These are phyloP conservation scores for Russula olivacea DNA, from an alignment of 768 basidiomycete genomes.

Conservation along the genomic window DNA sequence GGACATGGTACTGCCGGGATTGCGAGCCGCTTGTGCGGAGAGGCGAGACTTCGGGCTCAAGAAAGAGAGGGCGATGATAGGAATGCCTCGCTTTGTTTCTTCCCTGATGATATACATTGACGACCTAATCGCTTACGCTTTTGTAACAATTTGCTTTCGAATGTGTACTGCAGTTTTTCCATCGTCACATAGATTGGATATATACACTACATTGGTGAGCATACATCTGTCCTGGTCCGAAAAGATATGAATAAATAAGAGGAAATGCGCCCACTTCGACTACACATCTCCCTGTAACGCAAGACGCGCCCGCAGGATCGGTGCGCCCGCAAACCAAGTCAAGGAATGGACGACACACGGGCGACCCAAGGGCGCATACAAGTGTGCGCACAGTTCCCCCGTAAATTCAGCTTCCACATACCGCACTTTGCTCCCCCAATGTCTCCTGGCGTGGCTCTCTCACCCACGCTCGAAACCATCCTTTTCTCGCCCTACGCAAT, in stretches of 20 bases:
- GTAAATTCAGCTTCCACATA: no score
- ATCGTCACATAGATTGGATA: neutral
- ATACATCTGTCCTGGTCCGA: neutral
- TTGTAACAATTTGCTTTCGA: slow-evolving; percentile 4
- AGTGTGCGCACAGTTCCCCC: no score
- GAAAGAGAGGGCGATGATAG: slow-evolving; percentile 33
- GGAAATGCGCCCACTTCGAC: no score
- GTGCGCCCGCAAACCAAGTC: no score
- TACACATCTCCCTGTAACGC: no score
- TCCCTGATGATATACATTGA: neutral
- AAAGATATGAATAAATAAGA: neutral
- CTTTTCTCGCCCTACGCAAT: no score
- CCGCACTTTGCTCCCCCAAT: no score
- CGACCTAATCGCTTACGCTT: neutral
- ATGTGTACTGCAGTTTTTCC: neutral
- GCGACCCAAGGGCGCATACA: no score
- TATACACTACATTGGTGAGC: neutral
- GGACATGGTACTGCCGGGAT: slow-evolving; percentile 67
- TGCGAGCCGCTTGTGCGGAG: slow-evolving; percentile 37
- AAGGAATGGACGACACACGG: no score
- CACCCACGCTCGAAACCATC: no score
- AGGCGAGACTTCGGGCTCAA: slow-evolving; percentile 29
- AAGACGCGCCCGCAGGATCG: no score
- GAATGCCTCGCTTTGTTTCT: neutral
- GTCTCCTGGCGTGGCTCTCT: no score